Evolutionary conservation across 306 rosid species (phyloP).

Genomic region (Cicer judaicum): DNA sequence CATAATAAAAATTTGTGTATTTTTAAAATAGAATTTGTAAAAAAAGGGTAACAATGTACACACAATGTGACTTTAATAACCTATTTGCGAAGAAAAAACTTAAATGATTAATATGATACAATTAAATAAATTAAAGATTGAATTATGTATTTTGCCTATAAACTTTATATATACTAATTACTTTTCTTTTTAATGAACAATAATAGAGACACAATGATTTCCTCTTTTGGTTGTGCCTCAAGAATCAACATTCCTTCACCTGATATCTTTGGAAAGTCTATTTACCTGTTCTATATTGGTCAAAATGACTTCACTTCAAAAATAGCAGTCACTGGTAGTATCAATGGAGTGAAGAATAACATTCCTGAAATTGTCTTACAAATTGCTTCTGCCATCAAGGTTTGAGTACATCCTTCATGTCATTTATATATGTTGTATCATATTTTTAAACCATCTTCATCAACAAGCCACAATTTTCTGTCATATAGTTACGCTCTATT

Average conservation of each 20-base stretch:
- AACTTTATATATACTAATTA: neutral
- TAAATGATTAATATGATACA: too few relatives aligned
- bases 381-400: constrained; percentile 71
- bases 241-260: constrained; percentile 64
- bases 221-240: constrained; percentile 22
- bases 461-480: neutral
- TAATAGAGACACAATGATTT: neutral
- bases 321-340: constrained; percentile 62
- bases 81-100: too few relatives aligned
- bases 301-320: constrained; percentile 92
- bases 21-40: too few relatives aligned
- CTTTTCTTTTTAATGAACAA: neutral
- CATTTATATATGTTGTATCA: neutral
- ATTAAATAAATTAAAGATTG: too few relatives aligned
- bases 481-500: too few relatives aligned
- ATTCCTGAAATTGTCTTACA: constrained; percentile 70
- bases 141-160: too few relatives aligned
- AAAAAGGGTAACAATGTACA: too few relatives aligned
- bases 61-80: too few relatives aligned
- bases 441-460: neutral
- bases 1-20: too few relatives aligned
- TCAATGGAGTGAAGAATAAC: constrained; percentile 56
- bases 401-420: constrained; percentile 21
- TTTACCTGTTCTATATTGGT: constrained; percentile 81
- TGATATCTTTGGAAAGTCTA: constrained; percentile 65